Evolutionary conservation across 1,139 yeast species (phyloP), one percentile per base, ranked within the genome.

Genomic region (Blastobotrys malaysiensis): DNA sequence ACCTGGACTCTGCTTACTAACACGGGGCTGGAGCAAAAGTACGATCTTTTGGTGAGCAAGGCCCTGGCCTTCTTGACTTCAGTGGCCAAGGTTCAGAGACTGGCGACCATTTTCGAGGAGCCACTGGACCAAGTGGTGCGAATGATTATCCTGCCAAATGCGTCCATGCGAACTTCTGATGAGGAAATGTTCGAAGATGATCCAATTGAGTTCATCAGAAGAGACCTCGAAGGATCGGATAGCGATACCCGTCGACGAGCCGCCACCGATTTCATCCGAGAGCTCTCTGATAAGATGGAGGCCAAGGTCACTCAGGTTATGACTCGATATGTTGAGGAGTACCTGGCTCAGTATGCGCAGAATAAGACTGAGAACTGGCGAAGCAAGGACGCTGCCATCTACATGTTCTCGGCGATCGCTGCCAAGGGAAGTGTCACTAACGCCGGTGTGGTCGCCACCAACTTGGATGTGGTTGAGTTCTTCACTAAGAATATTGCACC

Each of bases 121-220:
- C 84, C 91, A 4, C 76, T 91, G 64, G 82, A 82, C 61, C 90
- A 87, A 66, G 81, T 95, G 52, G 82, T 91, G 11, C 88, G 86
- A 64, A 86, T 86, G 62, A 86, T 93, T 59, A 83, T 95, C 52
- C 76, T 95, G 58, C 99, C 99, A 45, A 95, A 93, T 67, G 83
- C 91, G 65, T 80, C 84, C 19, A 78, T 93, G 54, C 64, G 85
- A 66, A 91, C 86, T 55, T 78, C 86, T 5, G 99, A 95, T 67
- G 90, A 89, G 65, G 99, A 95, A 69, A 70, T 84, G 60, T 93
- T 95, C 70, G 99, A 93, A 71, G 99, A 95, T 70, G 99, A 95
- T 66, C 99, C 99, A 45, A 86, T 93, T 52, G 95, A 88, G 64
- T 95, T 78, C 67, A 93, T 90, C 18, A 80, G 98, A 65, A 80